Conservation (phyloP, 1,139 yeast species). For the Saccharomycopsis hybrid region DNA sequence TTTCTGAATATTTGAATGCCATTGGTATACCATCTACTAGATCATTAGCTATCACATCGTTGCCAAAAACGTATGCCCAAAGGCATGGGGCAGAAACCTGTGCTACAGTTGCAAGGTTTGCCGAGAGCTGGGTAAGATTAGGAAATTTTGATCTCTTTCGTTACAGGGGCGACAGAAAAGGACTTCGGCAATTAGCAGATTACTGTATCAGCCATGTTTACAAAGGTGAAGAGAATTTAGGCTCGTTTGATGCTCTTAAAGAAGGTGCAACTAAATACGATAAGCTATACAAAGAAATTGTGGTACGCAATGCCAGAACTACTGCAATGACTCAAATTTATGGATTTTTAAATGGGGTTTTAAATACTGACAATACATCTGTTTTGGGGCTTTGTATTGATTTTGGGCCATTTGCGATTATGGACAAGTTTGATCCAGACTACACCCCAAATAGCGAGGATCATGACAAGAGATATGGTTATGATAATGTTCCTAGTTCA, state of each 20-base stretch:
- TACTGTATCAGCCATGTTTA: constrained; percentile 67
- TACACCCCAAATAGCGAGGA: constrained; percentile 93
- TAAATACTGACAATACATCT: constrained; percentile 92
- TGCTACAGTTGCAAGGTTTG: constrained; percentile 79
- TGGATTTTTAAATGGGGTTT: constrained; percentile 89
- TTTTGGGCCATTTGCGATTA: constrained; percentile 89
- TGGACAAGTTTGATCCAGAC: constrained; percentile 76
- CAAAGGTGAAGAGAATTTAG: constrained; percentile 27
- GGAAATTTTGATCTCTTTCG: constrained; percentile 88
- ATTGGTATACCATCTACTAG: constrained; percentile 85
- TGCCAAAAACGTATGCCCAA: constrained; percentile 74
- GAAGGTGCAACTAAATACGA: constrained; percentile 58
- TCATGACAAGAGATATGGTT: constrained; percentile 61
- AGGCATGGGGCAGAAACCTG: constrained; percentile 71
- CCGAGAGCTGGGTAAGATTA: constrained; percentile 79
- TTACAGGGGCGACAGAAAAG: constrained; percentile 63
- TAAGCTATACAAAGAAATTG: constrained; percentile 62
- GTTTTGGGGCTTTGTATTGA: constrained; percentile 82
- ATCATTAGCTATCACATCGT: constrained; percentile 63
- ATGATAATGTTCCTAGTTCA: constrained; percentile 73
- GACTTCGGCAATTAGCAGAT: constrained; percentile 58
- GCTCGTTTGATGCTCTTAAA: constrained; percentile 21
- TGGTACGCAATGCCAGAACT: constrained; percentile 64
- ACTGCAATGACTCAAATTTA: constrained; percentile 87
- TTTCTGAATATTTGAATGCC: constrained; percentile 74